Evolutionary conservation across 257 asterid genomes (phyloP), one percentile per base, ranked within the genome.

Genomic region (Lantana camara): DNA sequence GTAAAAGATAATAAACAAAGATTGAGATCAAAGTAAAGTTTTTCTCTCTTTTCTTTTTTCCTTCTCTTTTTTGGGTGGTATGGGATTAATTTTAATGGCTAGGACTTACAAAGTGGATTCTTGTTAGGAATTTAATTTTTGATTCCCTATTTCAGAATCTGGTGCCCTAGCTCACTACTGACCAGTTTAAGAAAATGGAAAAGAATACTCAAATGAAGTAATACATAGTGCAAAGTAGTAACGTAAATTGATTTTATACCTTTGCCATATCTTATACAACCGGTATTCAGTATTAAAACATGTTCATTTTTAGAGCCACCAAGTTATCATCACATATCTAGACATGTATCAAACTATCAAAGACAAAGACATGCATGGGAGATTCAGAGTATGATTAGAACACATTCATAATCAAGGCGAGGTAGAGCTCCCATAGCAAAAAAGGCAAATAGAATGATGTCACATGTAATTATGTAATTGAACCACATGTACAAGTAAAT

Each of bases 401-500:
- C 17, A 63, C n/a, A 32, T 20, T 32, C 50, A 29, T 34, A 70
- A 35, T 60, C 47, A 54, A 38, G 19, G 54, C 10, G 17, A 17
- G 44, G 29, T 22, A 59, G 20, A n/a, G 29, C 35, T 59, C 20
- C 58, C 46, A 19, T 9, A 12, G 49, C 71, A 63, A 32, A 30
- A 41, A 41, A 7, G 52, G 23, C 64, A 58, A 63, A 30, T 45
- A 34, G 11, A 27, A 17, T 23, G 58, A 55, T 7, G 16, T 14
- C 57, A 8, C 51, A 27, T 41, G 37, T 29, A 51, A 72, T n/a
- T 17, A 24, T 51, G 64, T 23, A 49, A 35, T n/a, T 32, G 16
- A n/a, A 50, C 57, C 57, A 59, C 60, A 60, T 41, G 35, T 56
- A 58, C 30, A 13, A 30, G 57, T 24, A 49, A 22, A 54, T 12